Evolutionary conservation across 208 protist species (phyloP).

Genomic region (Acanthamoeba castellanii): DNA sequence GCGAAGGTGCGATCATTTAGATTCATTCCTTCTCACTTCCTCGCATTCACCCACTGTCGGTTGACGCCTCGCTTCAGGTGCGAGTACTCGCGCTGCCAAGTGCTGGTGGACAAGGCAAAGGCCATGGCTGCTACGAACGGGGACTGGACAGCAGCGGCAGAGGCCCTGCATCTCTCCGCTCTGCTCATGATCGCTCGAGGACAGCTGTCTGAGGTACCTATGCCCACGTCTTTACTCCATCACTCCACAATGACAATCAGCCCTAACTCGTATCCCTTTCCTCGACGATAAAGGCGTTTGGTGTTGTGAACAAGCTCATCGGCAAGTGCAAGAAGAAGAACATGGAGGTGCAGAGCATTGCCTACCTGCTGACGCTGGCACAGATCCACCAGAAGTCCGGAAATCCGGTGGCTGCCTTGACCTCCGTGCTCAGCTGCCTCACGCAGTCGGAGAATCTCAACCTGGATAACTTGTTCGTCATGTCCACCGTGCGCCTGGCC

Average conservation of each 20-base stretch:
- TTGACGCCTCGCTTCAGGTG: neutral
- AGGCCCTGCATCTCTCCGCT: slow-evolving; percentile 24
- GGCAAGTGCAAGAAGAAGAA: slow-evolving; percentile 61
- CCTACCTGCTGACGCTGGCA: slow-evolving; percentile 45
- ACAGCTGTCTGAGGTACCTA: slow-evolving; percentile 11
- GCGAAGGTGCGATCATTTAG: neutral
- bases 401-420: slow-evolving; percentile 27
- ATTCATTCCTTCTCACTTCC: neutral
- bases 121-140: slow-evolving; percentile 54
- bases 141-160: slow-evolving; percentile 37
- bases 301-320: neutral
- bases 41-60: neutral
- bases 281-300: neutral
- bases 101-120: slow-evolving; percentile 56
- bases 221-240: neutral
- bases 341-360: slow-evolving; percentile 50
- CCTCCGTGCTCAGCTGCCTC: slow-evolving; percentile 52
- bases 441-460: slow-evolving; percentile 67
- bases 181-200: slow-evolving; percentile 4
- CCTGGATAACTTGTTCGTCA: slow-evolving; percentile 55
- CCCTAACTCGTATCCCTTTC: neutral
- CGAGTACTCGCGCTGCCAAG: slow-evolving; percentile 48
- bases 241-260: neutral
- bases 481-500: slow-evolving; percentile 52
- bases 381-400: slow-evolving; percentile 57